Conservation (phyloP, 2,329 filamentous ascomycete species). For the Pseudogymnoascus sp. region DNA sequence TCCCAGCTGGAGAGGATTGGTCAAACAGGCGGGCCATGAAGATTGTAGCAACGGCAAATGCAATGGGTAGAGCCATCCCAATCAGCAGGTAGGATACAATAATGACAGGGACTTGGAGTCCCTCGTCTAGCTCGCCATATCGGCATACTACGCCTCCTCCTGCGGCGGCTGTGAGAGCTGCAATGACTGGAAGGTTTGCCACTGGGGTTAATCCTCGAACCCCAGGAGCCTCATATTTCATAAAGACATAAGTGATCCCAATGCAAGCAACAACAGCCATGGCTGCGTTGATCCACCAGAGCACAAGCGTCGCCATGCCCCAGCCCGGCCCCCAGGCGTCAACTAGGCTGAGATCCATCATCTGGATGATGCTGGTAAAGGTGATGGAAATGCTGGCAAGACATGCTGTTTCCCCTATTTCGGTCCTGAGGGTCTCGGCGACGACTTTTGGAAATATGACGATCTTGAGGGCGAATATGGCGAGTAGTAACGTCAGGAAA, state of each 20-base stretch:
- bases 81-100: conserved; percentile 35
- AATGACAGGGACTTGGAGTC: conserved; percentile 32
- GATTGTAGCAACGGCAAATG: conserved; percentile 28
- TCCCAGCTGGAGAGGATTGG: conserved; percentile 18
- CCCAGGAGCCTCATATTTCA: conserved; percentile 31
- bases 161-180: conserved; percentile 33
- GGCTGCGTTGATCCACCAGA: conserved; percentile 35
- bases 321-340: conserved; percentile 24
- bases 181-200: conserved; percentile 33
- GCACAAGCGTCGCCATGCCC: conserved; percentile 28
- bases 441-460: conserved; percentile 29
- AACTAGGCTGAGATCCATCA: conserved; percentile 22
- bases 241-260: conserved; percentile 29
- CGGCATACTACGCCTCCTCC: conserved; percentile 31
- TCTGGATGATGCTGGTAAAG: conserved; percentile 24
- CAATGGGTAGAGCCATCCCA: conserved; percentile 29
- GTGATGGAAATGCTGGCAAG: conserved; percentile 33
- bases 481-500: conserved; percentile 25
- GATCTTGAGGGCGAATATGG: conserved; percentile 29
- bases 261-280: conserved; percentile 30
- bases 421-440: conserved; percentile 23
- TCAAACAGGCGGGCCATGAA: conserved; percentile 30
- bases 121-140: conserved; percentile 21
- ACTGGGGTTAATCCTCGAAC: conserved; percentile 29
- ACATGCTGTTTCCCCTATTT: conserved; percentile 31